Evolutionary conservation across 345 rosid species (phyloP).

Genomic region (Dimocarpus longan): DNA sequence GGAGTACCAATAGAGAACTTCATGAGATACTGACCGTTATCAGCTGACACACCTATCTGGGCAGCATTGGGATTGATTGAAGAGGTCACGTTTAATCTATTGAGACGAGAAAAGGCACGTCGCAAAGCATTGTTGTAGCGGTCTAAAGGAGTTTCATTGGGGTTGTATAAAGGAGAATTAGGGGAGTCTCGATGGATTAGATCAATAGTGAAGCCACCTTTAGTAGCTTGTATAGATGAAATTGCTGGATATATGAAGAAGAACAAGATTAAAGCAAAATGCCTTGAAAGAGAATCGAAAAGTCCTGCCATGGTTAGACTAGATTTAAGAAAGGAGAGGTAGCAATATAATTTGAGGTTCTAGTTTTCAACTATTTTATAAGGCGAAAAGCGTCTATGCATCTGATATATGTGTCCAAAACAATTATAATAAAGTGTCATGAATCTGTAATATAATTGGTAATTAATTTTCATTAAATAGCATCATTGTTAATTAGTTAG

Average conservation of each 20-base stretch:
- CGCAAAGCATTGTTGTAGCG: conserved; percentile 17
- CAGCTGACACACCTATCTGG: not conserved
- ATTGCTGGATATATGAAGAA: not conserved
- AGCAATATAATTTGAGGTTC: no score
- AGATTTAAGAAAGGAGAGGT: not conserved
- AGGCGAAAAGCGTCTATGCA: no score
- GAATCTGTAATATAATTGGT: no score
- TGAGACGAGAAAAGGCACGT: conserved; percentile 8
- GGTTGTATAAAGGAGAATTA: conserved; percentile 28
- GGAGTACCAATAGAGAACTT: conserved; percentile 37
- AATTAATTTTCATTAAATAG: no score
- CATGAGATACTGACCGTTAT: conserved; percentile 30
- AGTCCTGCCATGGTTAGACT: not conserved
- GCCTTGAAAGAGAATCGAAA: not conserved
- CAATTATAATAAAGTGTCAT: no score
- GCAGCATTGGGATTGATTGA: not conserved
- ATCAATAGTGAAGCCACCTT: conserved; percentile 26
- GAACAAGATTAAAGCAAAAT: not conserved
- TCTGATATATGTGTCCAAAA: no score
- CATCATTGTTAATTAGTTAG: no score
- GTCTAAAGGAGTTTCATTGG: conserved; percentile 16
- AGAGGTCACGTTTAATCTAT: not conserved
- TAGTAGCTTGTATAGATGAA: conserved; percentile 4
- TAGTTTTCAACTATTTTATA: no score
- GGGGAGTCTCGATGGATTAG: conserved; percentile 40